Evolutionary conservation across 331 rosid genomes (phyloP), one percentile per base, ranked within the genome.

Genomic region (Rosa hybrid): DNA sequence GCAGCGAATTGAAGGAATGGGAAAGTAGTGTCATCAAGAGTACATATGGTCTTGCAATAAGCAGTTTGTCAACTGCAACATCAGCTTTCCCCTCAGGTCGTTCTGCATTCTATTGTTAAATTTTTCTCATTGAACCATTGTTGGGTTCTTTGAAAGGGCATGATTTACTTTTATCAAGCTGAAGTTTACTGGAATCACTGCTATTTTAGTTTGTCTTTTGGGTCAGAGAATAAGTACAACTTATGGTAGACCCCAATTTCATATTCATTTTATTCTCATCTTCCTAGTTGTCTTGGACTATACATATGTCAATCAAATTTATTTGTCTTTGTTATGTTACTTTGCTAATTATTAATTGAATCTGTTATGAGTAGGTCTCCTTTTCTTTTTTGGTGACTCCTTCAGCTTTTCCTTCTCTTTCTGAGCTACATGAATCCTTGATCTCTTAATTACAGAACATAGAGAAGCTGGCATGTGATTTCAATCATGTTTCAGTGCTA

Each of bases 371-470:
- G 48, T 87, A 49, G 77, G 74, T 67, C 67, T 34, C 71, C 51
- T 53, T 69, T 79, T 76, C 21, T 51, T 21, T 76, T 68, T 41
- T 76, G 70, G 27, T 75, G 71, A 50, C 63, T 81, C 74, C 38
- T 74, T 60, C 78, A 45, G 56, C 21, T 53, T 39, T 70, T 83
- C 56, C 51, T 57, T 68, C 79, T 44, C 56, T 74, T 69, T 78
- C 92, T 84, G 71, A 80, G 85, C 86, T 57, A 1, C 75, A 50
- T 45, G 44, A 77, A 42, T 68, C 81, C 80, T 81, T 85, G 70
- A 49, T 86, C 74, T 80, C 85, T 89, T 83, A 84, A 85, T 84
- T 83, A 84, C 90, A 86, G 89, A 90, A 83, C 83, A 18, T 86
- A 83, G 89, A 67, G 89, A 84, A 59, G 87, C 73, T 68, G 84